Base-by-base conservation (phyloP, 345 rosid species). In the Dovyalis caffra region DNA sequence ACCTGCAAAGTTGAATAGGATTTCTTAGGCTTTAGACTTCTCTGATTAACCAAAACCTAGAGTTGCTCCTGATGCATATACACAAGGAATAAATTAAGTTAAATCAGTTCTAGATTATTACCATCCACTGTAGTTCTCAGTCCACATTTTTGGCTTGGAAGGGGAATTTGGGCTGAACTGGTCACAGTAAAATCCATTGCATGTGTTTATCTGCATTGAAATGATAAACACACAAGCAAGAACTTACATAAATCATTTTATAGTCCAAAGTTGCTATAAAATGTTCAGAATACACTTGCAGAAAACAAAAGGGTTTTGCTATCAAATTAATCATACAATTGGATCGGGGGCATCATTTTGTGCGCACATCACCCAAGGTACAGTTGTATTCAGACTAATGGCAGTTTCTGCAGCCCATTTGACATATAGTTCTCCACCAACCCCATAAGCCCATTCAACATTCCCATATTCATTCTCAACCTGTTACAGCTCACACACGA, bases 341-440 rank as follows among this genome's bases (percentile, higher is more conserved):
- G 91, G 91, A 83, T 86, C 90, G 15, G 93, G 91, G 10, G 93
- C 93, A 71, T 89, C 91, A 28, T 6, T 65, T 64, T 89, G 91
- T 51, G 7, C 61, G 62, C 93, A 89, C 91, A 89, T 89, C 76
- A 87, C 90, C 91, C 93, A 89, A 2, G 93, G 93, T 9, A 87
- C 90, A n/a, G 85, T 74, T 40, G 88, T 85, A 29, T 87, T 89
- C 66, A 87, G 82, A 85, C 71, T 77, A 77, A 89, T 73, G 58
- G 93, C 91, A 74, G 91, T 82, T 65, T 86, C 85, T 14, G 93
- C 92, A n/a, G 88, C 92, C 92, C 93, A 89, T 73, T 77, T 74
- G 71, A 86, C 82, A 65, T 87, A 89, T 47, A 84, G 72, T 58
- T 75, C 76, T 69, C 93, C 93, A 1, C 78, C 82, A 51, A 71